Percentiles rank a stretch among this genome's conserved stretches.
phyloP scores from a whole-genome alignment of 1,284 basidiomycete species.

The Moniliophthora roreri region DNA sequence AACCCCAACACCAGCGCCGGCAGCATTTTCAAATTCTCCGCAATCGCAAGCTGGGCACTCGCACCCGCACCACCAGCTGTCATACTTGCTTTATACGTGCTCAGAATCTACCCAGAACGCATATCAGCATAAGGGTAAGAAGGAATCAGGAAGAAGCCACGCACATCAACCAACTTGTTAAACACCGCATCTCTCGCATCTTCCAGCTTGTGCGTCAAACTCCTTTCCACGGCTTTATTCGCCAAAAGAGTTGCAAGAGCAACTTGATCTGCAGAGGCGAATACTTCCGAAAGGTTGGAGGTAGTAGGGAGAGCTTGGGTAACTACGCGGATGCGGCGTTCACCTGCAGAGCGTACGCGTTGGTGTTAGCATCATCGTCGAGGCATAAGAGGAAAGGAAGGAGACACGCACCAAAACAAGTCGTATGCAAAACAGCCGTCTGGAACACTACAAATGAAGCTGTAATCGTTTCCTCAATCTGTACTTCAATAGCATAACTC shows the following conservation, averaged over 20 bases:
- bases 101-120: slow-evolving; percentile 51
- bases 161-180: slow-evolving; percentile 81
- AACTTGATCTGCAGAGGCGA: slow-evolving; percentile 93
- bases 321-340: slow-evolving; percentile 94
- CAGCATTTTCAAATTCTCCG: slow-evolving; percentile 92
- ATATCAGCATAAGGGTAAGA: neutral
- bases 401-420: slow-evolving; percentile 90
- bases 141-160: neutral
- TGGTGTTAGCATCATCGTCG: too few species aligned
- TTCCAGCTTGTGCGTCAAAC: slow-evolving; percentile 88
- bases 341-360: too few species aligned
- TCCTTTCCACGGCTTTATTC: slow-evolving; percentile 96
- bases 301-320: slow-evolving; percentile 94
- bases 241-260: slow-evolving; percentile 89
- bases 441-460: slow-evolving; percentile 95
- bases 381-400: neutral
- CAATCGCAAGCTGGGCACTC: slow-evolving; percentile 90
- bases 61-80: slow-evolving; percentile 91
- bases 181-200: slow-evolving; percentile 91
- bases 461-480: slow-evolving; percentile 95
- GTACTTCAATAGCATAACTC: slow-evolving; percentile 95
- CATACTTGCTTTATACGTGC: slow-evolving; percentile 96
- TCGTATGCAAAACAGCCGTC: slow-evolving; percentile 95
- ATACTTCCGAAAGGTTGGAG: slow-evolving; percentile 90
- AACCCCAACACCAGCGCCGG: slow-evolving; percentile 89